Evolutionary conservation across 2,329 filamentous ascomycete species (phyloP).

Genomic region (Aspergillus candidus): DNA sequence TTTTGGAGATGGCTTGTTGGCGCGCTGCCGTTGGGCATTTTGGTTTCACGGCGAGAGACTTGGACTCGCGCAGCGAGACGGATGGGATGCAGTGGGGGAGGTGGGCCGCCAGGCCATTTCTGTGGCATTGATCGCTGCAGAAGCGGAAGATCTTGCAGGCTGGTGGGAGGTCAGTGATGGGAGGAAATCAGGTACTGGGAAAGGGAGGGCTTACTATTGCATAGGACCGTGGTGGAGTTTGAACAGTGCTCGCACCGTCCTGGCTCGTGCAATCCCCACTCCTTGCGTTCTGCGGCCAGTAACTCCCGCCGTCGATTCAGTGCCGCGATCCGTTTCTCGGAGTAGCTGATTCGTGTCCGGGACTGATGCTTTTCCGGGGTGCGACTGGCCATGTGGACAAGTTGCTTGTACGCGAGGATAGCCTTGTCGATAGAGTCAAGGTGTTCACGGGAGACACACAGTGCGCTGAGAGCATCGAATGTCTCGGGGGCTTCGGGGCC

Average conservation of each 20-base stretch:
- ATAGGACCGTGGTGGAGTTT: conserved; percentile 17
- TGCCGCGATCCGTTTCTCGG: conserved; percentile 22
- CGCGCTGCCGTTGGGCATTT: conserved; percentile 19
- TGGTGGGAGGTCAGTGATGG: conserved; percentile 7
- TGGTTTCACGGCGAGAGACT: conserved; percentile 24
- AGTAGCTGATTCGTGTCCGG: conserved; percentile 21
- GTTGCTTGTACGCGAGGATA: conserved; percentile 24
- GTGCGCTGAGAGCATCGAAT: conserved; percentile 25
- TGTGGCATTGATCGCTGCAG: conserved; percentile 24
- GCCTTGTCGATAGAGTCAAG: conserved; percentile 25
- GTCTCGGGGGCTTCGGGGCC: conserved; percentile 23
- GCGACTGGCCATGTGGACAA: conserved; percentile 21
- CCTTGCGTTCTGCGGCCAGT: conserved; percentile 19
- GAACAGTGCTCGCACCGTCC: conserved; percentile 19
- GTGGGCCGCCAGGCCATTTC: conserved; percentile 11
- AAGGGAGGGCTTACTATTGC: conserved; percentile 18
- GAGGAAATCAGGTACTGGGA: no score
- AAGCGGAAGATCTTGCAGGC: conserved; percentile 26
- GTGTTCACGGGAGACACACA: conserved; percentile 25
- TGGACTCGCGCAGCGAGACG: conserved; percentile 25
- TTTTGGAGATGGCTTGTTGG: conserved; percentile 23
- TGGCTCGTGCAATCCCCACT: conserved; percentile 22
- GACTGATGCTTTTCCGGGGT: conserved; percentile 21
- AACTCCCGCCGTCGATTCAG: conserved; percentile 22
- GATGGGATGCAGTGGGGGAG: conserved; percentile 23